Percentiles rank a stretch among this genome's conserved stretches.
Conservation (phyloP, 164 flowering plant species). For the Kalanchoe fedtschenkoi region DNA sequence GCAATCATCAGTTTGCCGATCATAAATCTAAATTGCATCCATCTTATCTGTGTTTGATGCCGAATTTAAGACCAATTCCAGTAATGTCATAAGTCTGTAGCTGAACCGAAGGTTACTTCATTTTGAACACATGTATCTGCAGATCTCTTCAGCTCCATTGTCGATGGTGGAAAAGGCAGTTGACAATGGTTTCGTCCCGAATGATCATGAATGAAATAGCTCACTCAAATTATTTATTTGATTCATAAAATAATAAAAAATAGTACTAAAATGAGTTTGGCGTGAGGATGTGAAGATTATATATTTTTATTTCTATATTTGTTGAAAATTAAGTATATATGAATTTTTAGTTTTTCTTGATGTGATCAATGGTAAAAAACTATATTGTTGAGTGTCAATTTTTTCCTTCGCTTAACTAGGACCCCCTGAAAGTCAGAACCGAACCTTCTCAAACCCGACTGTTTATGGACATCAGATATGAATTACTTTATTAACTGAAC, state of each 20-base stretch:
- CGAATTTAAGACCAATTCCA: neutral
- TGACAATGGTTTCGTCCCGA: constrained; percentile 72
- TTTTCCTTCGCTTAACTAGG: too few species aligned
- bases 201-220: too few species aligned
- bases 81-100: neutral
- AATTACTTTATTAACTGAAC: neutral
- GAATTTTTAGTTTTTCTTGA: too few species aligned
- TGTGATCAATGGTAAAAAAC: too few species aligned
- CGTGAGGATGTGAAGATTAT: too few species aligned
- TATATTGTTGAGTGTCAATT: too few species aligned
- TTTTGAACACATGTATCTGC: constrained; percentile 13
- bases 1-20: neutral
- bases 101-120: neutral
- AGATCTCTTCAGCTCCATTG: constrained; percentile 58
- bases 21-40: neutral
- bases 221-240: too few species aligned
- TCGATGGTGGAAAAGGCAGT: constrained; percentile 50
- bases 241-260: too few species aligned
- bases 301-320: too few species aligned
- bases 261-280: too few species aligned
- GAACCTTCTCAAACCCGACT: constrained; percentile 68
- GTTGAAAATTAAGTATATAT: too few species aligned
- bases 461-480: constrained; percentile 74
- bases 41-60: neutral
- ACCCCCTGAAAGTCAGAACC: too few species aligned